Base-by-base conservation (phyloP, 352 stramenopile species). In the Pythium coloratum region DNA sequence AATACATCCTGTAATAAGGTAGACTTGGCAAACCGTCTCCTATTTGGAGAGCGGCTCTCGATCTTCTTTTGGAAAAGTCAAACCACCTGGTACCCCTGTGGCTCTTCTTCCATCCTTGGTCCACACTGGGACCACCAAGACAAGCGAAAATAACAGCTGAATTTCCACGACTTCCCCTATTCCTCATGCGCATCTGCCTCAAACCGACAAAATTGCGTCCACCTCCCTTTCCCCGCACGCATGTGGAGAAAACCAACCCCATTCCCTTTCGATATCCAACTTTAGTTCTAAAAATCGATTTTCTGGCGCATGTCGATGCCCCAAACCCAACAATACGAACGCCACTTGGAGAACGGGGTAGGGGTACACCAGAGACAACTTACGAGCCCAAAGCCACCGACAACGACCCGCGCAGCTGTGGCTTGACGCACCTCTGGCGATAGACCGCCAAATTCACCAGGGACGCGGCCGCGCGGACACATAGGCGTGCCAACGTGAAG, bases 301-400 rank as follows among this genome's bases (percentile, higher is more conserved):
- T 62, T 54, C 14, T 28, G 18, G 40, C 18, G 24, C 32, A 26
- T 18, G 55, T 30, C 34, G 40, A 61, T 16, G 10, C 18, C 18
- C 3, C 5, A 26, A 49, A 49, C 14, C 42, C 42, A 6, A 24
- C 14, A 49, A 49, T 16, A 49, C 42, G 42, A 49, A 49, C 42
- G 60, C 50, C 50, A 55, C 26, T 36, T 26, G 20, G 42, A 66
- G 60, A 66, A 66, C 50, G 60, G 60, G 58, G 34, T 66, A 66
- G 60, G 60, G 60, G 60, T 66, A 60, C 50, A 50, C 60, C 60
- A 66, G 60, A 66, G 60, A 40, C 60, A 66, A 66, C 50, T 54
- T 59, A 50, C 60, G 49, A 49, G 18, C 42, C 16, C 14, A 7
- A 20, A 26, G 34, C 42, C 44, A 63, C 40, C 42, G 20, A 30